A percentile compares a stretch with the other conserved stretches of the same genome.
phyloP scores from a whole-genome alignment of 129 eudicot species.

The Flaveria bidentis region DNA sequence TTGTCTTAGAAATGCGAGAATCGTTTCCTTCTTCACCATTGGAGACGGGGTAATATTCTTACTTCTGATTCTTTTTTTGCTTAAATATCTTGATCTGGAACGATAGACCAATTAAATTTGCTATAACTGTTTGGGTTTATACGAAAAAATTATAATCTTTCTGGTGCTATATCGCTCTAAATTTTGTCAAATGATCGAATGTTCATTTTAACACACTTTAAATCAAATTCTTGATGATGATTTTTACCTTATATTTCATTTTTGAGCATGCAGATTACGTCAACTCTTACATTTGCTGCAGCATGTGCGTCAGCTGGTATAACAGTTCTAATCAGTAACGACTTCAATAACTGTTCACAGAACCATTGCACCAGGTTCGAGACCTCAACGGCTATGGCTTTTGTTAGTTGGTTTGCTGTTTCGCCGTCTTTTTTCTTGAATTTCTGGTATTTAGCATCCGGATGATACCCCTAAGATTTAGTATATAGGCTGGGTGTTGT shows the following conservation, averaged over 20 bases:
- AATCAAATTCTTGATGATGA: background rate
- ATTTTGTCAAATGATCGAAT: no score
- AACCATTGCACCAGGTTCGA: constrained; percentile 51
- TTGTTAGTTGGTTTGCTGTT: constrained; percentile 50
- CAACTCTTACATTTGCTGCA: constrained; percentile 75
- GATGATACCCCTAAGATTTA: constrained; percentile 20
- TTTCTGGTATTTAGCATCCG: constrained; percentile 50
- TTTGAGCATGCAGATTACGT: constrained; percentile 50
- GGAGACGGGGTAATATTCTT: constrained; percentile 75
- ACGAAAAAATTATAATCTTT: background rate
- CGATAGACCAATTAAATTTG: background rate
- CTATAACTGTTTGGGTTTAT: background rate
- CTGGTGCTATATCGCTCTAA: background rate
- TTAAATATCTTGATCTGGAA: no score
- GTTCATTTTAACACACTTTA: background rate
- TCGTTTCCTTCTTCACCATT: constrained; percentile 56
- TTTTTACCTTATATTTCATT: no score
- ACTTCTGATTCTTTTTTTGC: background rate
- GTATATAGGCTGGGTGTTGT: background rate
- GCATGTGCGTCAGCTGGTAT: constrained; percentile 92
- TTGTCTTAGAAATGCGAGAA: constrained; percentile 48
- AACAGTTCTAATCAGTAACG: constrained; percentile 57
- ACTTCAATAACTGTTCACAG: constrained; percentile 40
- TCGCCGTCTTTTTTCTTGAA: constrained; percentile 55
- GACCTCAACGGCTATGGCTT: constrained; percentile 53